These are phyloP conservation scores for Suhomyces coccinellae DNA, from an alignment of 1,139 yeast species.

Conservation along the genomic window DNA sequence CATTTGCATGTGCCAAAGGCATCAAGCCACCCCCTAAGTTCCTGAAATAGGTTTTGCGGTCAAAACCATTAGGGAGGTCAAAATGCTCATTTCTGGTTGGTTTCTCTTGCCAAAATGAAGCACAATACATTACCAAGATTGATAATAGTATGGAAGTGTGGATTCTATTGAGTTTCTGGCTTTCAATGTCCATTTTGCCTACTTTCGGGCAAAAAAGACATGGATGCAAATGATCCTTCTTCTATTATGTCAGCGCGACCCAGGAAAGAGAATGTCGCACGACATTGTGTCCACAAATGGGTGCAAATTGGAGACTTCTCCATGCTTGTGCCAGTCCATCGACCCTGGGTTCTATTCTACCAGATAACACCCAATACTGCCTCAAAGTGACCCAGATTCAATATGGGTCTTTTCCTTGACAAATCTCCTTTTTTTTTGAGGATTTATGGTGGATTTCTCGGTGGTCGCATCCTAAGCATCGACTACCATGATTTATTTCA, in stretches of 20 bases:
- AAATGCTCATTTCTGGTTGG: background rate
- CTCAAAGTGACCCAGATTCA: too few species aligned
- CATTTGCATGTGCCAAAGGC: background rate
- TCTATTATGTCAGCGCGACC: background rate
- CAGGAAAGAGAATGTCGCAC: background rate
- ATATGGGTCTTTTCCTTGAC: too few species aligned
- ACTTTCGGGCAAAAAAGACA: background rate
- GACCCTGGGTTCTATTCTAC: too few species aligned
- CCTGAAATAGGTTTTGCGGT: background rate
- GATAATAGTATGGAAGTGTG: too few species aligned
- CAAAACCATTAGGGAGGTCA: background rate
- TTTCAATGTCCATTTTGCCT: background rate
- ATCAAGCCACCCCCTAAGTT: background rate
- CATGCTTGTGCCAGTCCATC: too few species aligned
- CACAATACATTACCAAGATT: too few species aligned
- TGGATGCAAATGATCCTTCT: background rate
- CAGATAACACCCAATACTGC: too few species aligned
- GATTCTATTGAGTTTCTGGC: too few species aligned
- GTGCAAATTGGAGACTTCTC: slow-evolving; percentile 2
- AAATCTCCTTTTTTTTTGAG: too few species aligned
- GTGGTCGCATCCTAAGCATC: too few species aligned
- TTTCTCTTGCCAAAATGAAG: background rate
- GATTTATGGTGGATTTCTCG: too few species aligned
- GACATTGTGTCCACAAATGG: slow-evolving; percentile 5
- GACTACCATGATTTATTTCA: too few species aligned